Base-by-base conservation (phyloP, 1,139 yeast species). In the Geotrichum bryndzae region DNA sequence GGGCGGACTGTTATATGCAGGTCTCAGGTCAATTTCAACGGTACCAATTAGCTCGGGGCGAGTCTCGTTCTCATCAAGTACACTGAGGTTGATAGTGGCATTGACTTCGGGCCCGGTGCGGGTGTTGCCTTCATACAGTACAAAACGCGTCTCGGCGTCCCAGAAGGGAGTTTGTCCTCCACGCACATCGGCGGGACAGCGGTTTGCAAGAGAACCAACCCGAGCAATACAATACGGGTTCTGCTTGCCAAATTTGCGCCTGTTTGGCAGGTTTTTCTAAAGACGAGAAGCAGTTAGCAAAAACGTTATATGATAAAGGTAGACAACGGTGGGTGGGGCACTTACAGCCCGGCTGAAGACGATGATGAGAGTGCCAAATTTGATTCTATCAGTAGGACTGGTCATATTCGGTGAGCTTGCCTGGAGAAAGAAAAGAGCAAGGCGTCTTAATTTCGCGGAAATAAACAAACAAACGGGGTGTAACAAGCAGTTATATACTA, bases 11-110 rank as follows among this genome's bases (percentile, higher is more conserved):
- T 61, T 64, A 64, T 90, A 84, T 0, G 91, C 91, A 3, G 84
- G 83, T 29, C 87, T 79, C 64, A 94, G 83, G 70, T 90, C 96
- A 53, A 94, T 84, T 61, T 86, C 89, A 29, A 88, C 79, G 68
- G 85, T 88, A 1, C 97, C 96, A 60, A 94, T 87, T 13, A 95
- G 84, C 33, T 90, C 89, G 0, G 97, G 96, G 52, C 88, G 88
- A 69, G 85, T 83, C 68, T 90, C 91, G 55, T 90, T 88, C 70
- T 94, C 96, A 73, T 94, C 98, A 67, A 92, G 81, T 0, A 90
- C 85, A 58, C 89, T 90, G 1, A 94, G 77, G 66, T 84, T 84
- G 50, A 10, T 18, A 22, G n/a, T 10, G n/a, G 18, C 3, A 7
- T 45, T 22, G 50, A n/a, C 18, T 7, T 18, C 55, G 13, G 46